Evolutionary conservation across 2,329 filamentous ascomycete species (phyloP), one percentile per base, ranked within the genome.

Genomic region (Aspergillus ruber): DNA sequence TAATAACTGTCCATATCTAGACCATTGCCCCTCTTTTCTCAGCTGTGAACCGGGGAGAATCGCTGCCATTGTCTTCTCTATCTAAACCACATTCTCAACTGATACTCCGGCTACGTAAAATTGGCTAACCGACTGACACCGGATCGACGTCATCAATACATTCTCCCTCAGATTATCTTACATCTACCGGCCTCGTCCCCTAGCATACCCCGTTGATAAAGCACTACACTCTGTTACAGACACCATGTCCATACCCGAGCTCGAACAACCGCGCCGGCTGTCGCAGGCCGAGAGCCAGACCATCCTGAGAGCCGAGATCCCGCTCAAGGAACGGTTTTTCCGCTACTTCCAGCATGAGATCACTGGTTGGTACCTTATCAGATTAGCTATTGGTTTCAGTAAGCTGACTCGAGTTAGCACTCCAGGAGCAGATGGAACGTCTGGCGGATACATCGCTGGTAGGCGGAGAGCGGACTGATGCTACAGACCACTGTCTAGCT

Each of bases 331-430:
- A 62, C 82, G 82, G 33, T 95, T 95, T 73, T 90, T 91, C 66
- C 81, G 83, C 57, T 85, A 89, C 63, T 95, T 95, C 61, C 84
- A 88, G 56, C 78, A 83, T 58, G 84, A 87, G 67, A 81, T 86
- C 44, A 81, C 81, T 42, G 78, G 88, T n/a, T n/a, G n/a, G n/a
- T n/a, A n/a, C n/a, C n/a, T n/a, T n/a, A n/a, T n/a, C n/a, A n/a
- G n/a, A n/a, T n/a, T n/a, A n/a, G n/a, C n/a, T n/a, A n/a, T n/a
- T n/a, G n/a, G n/a, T n/a, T n/a, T n/a, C n/a, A n/a, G n/a, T n/a
- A n/a, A n/a, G n/a, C n/a, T 63, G 49, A 64, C 18, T 12, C 39
- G 21, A 32, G 51, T 25, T 53, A 93, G 89, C 79, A 44, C 77
- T 96, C 12, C 85, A 90, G 66, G 80, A 87, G 54, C 79, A 87